Evolutionary conservation across 169 alveolate species (phyloP).

Genomic region (Plasmodium billcollinsi): DNA sequence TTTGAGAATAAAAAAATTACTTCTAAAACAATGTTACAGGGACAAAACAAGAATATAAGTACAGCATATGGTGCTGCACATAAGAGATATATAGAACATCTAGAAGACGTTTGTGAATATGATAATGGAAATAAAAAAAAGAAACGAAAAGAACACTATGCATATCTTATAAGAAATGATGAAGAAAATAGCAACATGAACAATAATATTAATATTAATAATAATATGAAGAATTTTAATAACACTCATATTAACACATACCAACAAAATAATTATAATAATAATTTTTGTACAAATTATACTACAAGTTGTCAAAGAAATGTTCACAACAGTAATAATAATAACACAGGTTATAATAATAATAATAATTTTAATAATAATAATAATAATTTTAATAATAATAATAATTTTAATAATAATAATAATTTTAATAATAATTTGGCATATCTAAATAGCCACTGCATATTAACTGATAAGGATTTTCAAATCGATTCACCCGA

Average conservation of each 20-base stretch:
- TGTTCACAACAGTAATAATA: neutral
- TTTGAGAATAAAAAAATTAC: no score
- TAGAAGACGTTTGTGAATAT: neutral
- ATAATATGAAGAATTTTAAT: neutral
- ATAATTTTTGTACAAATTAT: neutral
- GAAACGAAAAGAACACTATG: slow-evolving; percentile 22
- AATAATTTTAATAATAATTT: neutral
- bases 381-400: neutral
- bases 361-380: neutral
- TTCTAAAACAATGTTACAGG: no score
- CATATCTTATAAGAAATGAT: slow-evolving; percentile 26
- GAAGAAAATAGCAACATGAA: neutral
- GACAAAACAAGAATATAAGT: neutral
- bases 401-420: neutral
- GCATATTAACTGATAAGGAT: slow-evolving; percentile 61
- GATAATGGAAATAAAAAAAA: slow-evolving; percentile 41
- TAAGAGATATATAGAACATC: neutral
- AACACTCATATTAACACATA: neutral
- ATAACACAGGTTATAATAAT: neutral
- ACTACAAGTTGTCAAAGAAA: neutral
- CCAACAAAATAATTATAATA: slow-evolving; percentile 4
- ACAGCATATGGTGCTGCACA: neutral
- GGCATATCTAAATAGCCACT: neutral
- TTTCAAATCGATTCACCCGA: slow-evolving; percentile 69
- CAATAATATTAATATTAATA: neutral